Conservation (phyloP, 768 basidiomycete species). For the Amanita rubescens region DNA sequence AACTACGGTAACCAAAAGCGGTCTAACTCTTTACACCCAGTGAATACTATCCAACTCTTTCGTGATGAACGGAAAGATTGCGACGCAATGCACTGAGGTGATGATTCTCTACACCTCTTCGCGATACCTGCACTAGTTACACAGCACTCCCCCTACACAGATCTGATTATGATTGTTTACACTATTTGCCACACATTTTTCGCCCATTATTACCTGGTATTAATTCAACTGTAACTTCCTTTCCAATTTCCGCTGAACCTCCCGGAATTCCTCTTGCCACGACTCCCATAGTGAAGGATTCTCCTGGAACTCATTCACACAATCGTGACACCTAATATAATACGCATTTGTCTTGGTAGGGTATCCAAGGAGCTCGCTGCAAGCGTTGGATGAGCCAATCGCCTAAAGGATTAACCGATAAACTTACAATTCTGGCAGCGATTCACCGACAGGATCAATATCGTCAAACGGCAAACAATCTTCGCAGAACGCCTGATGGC, state of each 20-base stretch:
- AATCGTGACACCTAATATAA: slow-evolving; percentile 46
- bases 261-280: slow-evolving; percentile 37
- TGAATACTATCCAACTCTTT: no score
- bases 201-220: no score
- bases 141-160: no score
- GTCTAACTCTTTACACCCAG: no score
- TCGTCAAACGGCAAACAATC: slow-evolving; percentile 49
- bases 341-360: slow-evolving; percentile 29
- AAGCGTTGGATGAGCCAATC: neutral
- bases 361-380: slow-evolving; percentile 35
- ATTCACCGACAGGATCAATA: slow-evolving; percentile 44
- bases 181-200: no score
- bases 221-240: neutral
- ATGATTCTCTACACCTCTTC: no score
- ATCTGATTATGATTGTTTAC: no score
- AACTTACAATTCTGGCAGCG: slow-evolving; percentile 51
- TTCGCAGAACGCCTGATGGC: slow-evolving; percentile 52
- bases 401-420: neutral
- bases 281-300: slow-evolving; percentile 30
- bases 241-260: slow-evolving; percentile 29
- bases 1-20: no score
- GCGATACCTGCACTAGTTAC: no score
- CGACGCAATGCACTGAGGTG: no score
- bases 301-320: slow-evolving; percentile 28
- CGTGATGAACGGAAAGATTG: no score